Conservation (phyloP, 2,329 filamentous ascomycete genomes). For the Sclerotiophoma versabilis region DNA sequence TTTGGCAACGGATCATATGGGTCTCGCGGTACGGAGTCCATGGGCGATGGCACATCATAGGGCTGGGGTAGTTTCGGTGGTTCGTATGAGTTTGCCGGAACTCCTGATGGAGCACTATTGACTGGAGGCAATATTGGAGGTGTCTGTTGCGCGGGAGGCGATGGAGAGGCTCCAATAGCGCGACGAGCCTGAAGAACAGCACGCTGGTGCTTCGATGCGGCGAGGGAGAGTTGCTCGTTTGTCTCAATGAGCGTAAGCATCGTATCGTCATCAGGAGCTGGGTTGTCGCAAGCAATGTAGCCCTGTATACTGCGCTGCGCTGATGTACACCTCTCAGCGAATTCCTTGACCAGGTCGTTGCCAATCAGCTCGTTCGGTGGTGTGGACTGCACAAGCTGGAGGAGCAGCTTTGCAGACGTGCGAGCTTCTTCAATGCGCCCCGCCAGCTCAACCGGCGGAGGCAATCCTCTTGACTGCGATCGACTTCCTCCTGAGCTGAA, state of each 20-base stretch:
- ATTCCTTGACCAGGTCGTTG: conserved; percentile 93
- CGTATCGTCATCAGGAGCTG: conserved; percentile 87
- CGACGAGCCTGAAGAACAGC: conserved; percentile 70
- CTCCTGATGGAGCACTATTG: conserved; percentile 20
- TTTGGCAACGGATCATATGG: conserved; percentile 15
- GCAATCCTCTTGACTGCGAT: conserved; percentile 51
- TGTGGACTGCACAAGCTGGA: conserved; percentile 89
- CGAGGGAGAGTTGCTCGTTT: conserved; percentile 86
- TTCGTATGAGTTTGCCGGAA: conserved; percentile 25
- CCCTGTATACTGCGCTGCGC: conserved; percentile 82
- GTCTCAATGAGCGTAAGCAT: conserved; percentile 93
- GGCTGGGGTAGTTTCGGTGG: conserved; percentile 16
- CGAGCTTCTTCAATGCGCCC: conserved; percentile 87
- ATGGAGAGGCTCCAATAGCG: conserved; percentile 40
- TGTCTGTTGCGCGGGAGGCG: conserved; percentile 28
- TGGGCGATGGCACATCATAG: conserved; percentile 16
- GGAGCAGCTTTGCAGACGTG: conserved; percentile 89
- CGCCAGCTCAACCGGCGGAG: conserved; percentile 77
- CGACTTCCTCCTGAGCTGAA: conserved; percentile 28
- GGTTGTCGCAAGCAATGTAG: conserved; percentile 82
- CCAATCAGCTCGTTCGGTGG: conserved; percentile 74
- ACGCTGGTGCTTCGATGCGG: conserved; percentile 83
- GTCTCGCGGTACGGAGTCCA: conserved; percentile 9
- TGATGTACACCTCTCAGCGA: conserved; percentile 82
- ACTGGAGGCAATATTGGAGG: conserved; percentile 1